Percentiles rank a stretch among this genome's conserved stretches.
These are phyloP conservation scores for Dactylorhiza incarnata DNA, from an alignment of 106 monocot genomes.

Conservation along the genomic window DNA sequence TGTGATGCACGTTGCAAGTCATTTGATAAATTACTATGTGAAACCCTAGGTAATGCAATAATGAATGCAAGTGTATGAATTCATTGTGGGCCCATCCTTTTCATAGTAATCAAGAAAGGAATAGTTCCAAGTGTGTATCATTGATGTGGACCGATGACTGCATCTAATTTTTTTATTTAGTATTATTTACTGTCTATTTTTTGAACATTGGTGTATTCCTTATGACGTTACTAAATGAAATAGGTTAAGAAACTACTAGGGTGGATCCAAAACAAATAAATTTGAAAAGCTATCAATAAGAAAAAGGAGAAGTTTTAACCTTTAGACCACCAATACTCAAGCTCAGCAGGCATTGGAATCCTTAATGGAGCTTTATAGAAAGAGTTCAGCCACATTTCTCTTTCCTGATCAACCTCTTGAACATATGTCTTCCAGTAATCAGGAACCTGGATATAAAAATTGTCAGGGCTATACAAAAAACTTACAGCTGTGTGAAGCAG, in stretches of 20 bases:
- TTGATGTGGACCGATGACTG: no score
- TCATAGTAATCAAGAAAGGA: no score
- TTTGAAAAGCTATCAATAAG: neutral
- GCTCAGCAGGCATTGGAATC: slow-evolving; percentile 87
- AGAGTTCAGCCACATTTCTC: slow-evolving; percentile 84
- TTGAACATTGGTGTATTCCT: no score
- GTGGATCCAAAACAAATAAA: neutral
- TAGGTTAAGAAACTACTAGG: neutral
- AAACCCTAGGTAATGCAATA: no score
- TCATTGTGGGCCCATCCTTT: no score
- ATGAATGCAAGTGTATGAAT: no score
- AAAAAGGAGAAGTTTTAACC: slow-evolving; percentile 21
- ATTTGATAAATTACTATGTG: no score
- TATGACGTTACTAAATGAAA: neutral
- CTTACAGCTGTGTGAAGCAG: neutral
- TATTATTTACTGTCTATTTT: no score
- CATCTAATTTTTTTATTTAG: no score
- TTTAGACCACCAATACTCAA: slow-evolving; percentile 85
- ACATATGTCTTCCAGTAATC: slow-evolving; percentile 84
- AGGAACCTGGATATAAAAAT: slow-evolving; percentile 39
- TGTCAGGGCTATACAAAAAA: neutral
- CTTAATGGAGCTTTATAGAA: slow-evolving; percentile 76
- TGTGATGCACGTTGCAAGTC: no score
- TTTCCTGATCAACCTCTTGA: slow-evolving; percentile 83
- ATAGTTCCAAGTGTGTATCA: no score